Percentiles rank a stretch among this genome's conserved stretches.
Conservation (phyloP, 202 grass and related monocot genomes). For the Elaeis oleifera region DNA sequence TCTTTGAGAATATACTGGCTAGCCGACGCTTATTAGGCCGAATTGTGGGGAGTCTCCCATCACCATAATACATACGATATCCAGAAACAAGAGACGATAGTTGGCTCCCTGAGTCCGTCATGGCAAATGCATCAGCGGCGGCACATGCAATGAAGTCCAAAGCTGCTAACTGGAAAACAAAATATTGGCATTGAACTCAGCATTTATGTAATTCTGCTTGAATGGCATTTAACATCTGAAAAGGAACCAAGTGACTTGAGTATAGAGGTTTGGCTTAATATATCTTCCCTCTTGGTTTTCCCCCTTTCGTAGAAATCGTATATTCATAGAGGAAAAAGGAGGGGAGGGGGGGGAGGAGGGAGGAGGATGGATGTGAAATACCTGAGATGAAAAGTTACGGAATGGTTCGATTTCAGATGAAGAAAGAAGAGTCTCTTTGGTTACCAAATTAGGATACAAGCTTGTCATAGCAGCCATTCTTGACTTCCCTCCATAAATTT, state of each 20-base stretch:
- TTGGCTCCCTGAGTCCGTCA: conserved; percentile 92
- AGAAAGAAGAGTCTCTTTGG: conserved; percentile 90
- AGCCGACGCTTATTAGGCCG: conserved; percentile 79
- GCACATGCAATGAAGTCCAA: conserved; percentile 91
- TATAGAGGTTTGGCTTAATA: no score
- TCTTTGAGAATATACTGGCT: conserved; percentile 78
- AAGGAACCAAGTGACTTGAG: no score
- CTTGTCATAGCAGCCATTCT: conserved; percentile 89
- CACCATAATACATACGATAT: conserved; percentile 92
- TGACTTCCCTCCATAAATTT: conserved; percentile 85
- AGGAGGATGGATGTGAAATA: conserved; percentile 13
- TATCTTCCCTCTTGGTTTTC: no score
- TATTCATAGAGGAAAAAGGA: no score
- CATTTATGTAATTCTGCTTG: no score
- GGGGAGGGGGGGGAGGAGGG: no score
- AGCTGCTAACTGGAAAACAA: conserved; percentile 64
- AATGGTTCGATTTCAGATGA: conserved; percentile 67
- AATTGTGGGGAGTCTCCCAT: conserved; percentile 65
- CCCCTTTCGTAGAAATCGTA: no score
- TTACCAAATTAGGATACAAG: conserved; percentile 74
- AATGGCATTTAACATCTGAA: no score
- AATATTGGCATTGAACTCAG: no score
- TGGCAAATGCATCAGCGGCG: conserved; percentile 92
- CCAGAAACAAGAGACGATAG: conserved; percentile 88
- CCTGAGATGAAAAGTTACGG: conserved; percentile 82